A percentile compares a stretch with the other conserved stretches of the same genome.
Evolutionary conservation across 441 rosid genomes (phyloP).

Genomic region (Bruguiera hainesii): DNA sequence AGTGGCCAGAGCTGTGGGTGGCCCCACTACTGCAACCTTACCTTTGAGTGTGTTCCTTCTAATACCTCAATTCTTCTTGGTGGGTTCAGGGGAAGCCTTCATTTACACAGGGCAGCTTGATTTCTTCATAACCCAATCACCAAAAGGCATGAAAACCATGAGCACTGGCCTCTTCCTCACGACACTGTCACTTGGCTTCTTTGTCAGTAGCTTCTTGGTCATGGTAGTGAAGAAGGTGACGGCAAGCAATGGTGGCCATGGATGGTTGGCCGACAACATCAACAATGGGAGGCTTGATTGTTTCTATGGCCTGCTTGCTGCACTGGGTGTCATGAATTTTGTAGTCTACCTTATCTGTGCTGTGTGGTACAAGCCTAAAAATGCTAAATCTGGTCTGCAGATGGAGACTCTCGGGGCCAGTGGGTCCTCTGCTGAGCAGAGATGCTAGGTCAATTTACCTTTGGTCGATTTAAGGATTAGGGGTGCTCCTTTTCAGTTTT

Average conservation of each 20-base stretch:
- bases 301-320: conserved; percentile 54
- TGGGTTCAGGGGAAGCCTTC: conserved; percentile 87
- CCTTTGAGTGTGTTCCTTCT: conserved; percentile 69
- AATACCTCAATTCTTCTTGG: conserved; percentile 76
- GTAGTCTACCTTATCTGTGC: conserved; percentile 38
- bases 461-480: background rate
- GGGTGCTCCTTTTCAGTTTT: background rate
- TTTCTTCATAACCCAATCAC: conserved; percentile 89
- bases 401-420: conserved; percentile 30
- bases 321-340: conserved; percentile 43
- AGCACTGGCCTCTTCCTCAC: conserved; percentile 66
- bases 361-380: conserved; percentile 48
- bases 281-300: conserved; percentile 63
- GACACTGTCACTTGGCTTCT: conserved; percentile 66
- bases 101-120: conserved; percentile 93
- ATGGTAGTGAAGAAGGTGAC: conserved; percentile 48
- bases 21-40: conserved; percentile 26
- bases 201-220: conserved; percentile 59
- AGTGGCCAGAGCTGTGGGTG: conserved; percentile 26
- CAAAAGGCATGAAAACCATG: conserved; percentile 85
- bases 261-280: conserved; percentile 63
- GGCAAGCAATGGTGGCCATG: conserved; percentile 27
- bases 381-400: conserved; percentile 34
- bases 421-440: conserved; percentile 41
- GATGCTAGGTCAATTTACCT: conserved; percentile 37